Evolutionary conservation across 1,284 basidiomycete genomes (phyloP), one percentile per base, ranked within the genome.

Genomic region (Boletus semigastroideus): DNA sequence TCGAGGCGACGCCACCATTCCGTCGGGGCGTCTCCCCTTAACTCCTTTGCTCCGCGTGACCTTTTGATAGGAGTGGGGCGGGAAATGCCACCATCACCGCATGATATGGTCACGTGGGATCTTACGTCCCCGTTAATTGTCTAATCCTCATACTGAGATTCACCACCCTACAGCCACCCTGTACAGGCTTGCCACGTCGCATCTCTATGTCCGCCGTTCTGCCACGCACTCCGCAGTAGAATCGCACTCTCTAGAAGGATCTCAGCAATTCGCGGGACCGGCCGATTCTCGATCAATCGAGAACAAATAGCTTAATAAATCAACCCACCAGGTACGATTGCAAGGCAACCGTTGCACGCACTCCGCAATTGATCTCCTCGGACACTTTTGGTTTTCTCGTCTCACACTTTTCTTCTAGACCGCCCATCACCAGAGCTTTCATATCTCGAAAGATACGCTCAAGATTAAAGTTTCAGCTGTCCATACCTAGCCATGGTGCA

Each of bases 31-130:
- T 51, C 40, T 38, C 49, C 49, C n/a, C 33, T 59, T 51, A 59
- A 61, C 63, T 59, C 55, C 63, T 52, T 44, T 46, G 25, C 38
- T 33, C 43, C 39, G 42, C 60, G 20, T 51, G 56, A 50, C 46
- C 34, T 46, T 46, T 43, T 54, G 55, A 68, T 67, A 64, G 61
- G 59, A 66, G 61, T 63, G 48, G 55, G n/a, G 47, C 39, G 6
- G 28, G 27, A 25, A n/a, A 42, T 42, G 59, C 54, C 60, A 57
- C 53, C 25, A 48, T 52, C 41, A 44, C 31, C 49, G 4, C 51
- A 42, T 52, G 48, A 52, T 30, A 33, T 41, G 37, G 19, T 42
- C 36, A 37, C 33, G 20, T 33, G 33, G 3, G 12, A 31, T 22
- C 17, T 50, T 48, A 50, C 49, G 49, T 31, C 36, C 36, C 25